Conservation (phyloP, 805 yeast species). For the Middelhovenomyces tepae region DNA sequence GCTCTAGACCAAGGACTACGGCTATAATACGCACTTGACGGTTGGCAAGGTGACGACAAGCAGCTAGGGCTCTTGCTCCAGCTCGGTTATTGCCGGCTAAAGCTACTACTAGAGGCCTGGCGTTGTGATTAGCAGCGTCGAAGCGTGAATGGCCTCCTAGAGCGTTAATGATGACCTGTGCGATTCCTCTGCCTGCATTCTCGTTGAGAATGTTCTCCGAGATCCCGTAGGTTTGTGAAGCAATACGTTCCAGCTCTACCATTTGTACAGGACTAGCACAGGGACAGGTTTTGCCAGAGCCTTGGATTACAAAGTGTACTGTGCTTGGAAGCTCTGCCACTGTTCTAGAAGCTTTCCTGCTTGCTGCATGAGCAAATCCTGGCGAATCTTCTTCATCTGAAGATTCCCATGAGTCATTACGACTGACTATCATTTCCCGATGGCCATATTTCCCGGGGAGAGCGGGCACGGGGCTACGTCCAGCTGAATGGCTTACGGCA, state of each 20-base stretch:
- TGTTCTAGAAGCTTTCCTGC: not conserved
- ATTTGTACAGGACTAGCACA: constrained; percentile 69
- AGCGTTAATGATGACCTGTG: constrained; percentile 47
- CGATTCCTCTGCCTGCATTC: constrained; percentile 58
- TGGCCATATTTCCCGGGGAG: constrained; percentile 44
- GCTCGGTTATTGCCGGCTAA: constrained; percentile 68
- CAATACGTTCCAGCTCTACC: constrained; percentile 59
- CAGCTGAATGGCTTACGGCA: no score
- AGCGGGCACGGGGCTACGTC: not conserved
- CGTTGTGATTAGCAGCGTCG: constrained; percentile 58
- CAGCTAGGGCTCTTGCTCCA: constrained; percentile 66
- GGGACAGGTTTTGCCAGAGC: constrained; percentile 18
- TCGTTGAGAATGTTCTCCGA: constrained; percentile 44
- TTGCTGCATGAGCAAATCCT: constrained; percentile 12
- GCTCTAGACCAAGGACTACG: constrained; percentile 31
- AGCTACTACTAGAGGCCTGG: constrained; percentile 67
- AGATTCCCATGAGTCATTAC: constrained; percentile 21
- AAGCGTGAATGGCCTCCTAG: constrained; percentile 67
- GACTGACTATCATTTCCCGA: constrained; percentile 65
- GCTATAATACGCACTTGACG: constrained; percentile 60
- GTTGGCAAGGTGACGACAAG: constrained; percentile 71
- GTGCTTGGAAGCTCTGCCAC: no score
- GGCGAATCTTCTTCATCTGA: constrained; percentile 47
- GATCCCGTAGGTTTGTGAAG: constrained; percentile 46
- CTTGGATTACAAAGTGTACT: constrained; percentile 8